Conservation (phyloP, 1,284 basidiomycete genomes). For the Entoloma clypeatum region DNA sequence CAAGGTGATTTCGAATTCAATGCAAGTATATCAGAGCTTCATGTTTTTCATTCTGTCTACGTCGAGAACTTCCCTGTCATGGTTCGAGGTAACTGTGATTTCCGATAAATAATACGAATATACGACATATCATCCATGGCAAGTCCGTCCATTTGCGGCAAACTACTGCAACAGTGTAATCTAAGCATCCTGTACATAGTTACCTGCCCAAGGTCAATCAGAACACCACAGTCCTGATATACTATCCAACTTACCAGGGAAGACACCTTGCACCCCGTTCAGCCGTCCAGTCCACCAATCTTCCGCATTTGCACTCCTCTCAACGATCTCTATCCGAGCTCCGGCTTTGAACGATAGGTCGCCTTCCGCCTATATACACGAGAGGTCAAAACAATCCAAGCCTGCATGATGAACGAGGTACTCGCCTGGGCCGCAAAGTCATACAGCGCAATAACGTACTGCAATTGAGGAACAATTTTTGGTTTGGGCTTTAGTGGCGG, state of each 20-base stretch:
- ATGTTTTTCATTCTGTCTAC: neutral
- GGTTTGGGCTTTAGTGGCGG: conserved; percentile 87
- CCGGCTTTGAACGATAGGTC: conserved; percentile 90
- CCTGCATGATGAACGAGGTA: conserved; percentile 12
- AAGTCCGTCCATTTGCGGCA: neutral
- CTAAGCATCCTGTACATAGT: conserved; percentile 51
- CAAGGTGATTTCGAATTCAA: neutral
- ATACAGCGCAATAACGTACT: conserved; percentile 92
- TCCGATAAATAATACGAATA: no score
- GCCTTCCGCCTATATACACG: conserved; percentile 77
- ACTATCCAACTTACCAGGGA: conserved; percentile 65
- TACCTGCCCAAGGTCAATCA: conserved; percentile 32
- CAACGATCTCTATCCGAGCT: conserved; percentile 91
- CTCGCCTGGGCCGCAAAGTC: conserved; percentile 85
- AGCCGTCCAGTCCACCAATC: conserved; percentile 98
- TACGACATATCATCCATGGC: no score
- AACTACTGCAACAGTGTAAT: neutral
- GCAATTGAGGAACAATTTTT: conserved; percentile 50
- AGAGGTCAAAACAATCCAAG: conserved; percentile 7
- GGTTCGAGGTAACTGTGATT: no score
- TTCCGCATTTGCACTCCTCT: conserved; percentile 80
- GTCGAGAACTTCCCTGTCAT: no score
- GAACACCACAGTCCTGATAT: conserved; percentile 6
- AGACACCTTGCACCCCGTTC: conserved; percentile 85
- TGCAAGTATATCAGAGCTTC: no score